These are phyloP conservation scores for Ganoderma sinense DNA, from an alignment of 1,284 basidiomycete genomes.

Conservation along the genomic window DNA sequence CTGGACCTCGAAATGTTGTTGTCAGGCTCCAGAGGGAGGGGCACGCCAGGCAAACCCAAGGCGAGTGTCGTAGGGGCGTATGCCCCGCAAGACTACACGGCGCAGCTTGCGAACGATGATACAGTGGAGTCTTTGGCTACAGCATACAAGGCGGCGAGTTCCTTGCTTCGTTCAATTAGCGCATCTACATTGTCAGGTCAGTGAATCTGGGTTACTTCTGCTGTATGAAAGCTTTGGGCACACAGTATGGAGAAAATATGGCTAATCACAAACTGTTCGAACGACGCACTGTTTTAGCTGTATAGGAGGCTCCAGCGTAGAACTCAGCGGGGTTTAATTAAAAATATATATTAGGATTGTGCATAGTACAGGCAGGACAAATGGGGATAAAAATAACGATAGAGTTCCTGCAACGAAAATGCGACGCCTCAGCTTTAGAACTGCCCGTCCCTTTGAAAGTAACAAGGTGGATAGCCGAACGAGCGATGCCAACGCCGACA, in stretches of 20 bases:
- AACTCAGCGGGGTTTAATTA: background rate
- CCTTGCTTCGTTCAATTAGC: background rate
- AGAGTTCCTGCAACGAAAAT: slow-evolving; percentile 15
- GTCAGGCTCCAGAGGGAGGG: background rate
- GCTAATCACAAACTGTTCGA: background rate
- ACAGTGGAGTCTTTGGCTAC: background rate
- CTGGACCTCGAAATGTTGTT: background rate
- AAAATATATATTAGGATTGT: background rate
- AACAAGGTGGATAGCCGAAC: slow-evolving; percentile 60
- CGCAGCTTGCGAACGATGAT: background rate
- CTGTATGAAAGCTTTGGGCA: background rate
- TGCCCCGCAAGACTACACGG: background rate
- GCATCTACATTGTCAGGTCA: background rate
- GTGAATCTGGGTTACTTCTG: background rate
- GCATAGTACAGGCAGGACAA: background rate
- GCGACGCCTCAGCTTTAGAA: slow-evolving; percentile 50
- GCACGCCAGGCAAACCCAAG: background rate
- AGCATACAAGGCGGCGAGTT: slow-evolving; percentile 1
- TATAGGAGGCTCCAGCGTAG: background rate
- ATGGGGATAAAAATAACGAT: background rate
- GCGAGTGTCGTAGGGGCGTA: background rate
- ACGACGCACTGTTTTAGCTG: background rate
- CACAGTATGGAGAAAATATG: background rate
- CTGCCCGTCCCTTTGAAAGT: slow-evolving; percentile 55
- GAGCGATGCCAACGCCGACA: slow-evolving; percentile 57